phyloP scores from a whole-genome alignment of 2,329 filamentous ascomycete genomes.

The Lasiodiplodia citricola region DNA sequence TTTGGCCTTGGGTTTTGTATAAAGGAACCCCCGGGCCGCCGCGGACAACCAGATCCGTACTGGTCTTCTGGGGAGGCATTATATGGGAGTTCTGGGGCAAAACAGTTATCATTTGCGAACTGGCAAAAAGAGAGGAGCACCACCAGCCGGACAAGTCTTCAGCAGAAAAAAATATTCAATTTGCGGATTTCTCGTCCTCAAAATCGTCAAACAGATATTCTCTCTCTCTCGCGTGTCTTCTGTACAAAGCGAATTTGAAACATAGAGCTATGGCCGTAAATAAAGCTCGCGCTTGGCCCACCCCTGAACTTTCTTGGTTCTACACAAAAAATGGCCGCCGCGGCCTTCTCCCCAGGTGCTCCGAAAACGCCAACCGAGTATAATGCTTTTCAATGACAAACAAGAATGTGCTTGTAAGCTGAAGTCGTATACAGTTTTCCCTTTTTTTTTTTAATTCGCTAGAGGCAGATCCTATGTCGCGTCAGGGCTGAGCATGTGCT shows the following conservation, averaged over 20 bases:
- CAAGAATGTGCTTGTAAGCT: conserved; percentile 1
- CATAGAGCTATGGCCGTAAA: not conserved
- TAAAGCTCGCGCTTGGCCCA: conserved; percentile 13
- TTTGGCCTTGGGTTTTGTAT: not conserved
- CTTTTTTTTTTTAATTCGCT: not conserved
- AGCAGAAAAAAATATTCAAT: not conserved
- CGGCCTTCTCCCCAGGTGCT: conserved; percentile 10
- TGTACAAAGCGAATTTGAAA: not conserved
- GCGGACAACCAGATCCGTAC: not conserved
- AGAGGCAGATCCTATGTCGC: not conserved
- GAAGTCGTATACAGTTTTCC: conserved; percentile 11
- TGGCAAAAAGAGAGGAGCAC: not conserved
- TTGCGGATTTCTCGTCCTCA: not conserved
- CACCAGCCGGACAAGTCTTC: conserved; percentile 19
- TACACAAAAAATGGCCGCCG: conserved; percentile 3
- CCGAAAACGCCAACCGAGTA: conserved; percentile 9
- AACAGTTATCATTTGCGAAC: not conserved
- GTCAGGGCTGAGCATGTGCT: conserved; percentile 54
- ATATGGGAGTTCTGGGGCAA: not conserved
- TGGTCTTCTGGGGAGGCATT: conserved; percentile 17
- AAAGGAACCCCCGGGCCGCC: not conserved
- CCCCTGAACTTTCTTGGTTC: not conserved
- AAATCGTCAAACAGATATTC: not conserved
- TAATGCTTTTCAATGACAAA: not conserved
- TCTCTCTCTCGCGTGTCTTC: not conserved